Conservation (phyloP, 2,329 filamentous ascomycete species). For the Cladosporium velox region DNA sequence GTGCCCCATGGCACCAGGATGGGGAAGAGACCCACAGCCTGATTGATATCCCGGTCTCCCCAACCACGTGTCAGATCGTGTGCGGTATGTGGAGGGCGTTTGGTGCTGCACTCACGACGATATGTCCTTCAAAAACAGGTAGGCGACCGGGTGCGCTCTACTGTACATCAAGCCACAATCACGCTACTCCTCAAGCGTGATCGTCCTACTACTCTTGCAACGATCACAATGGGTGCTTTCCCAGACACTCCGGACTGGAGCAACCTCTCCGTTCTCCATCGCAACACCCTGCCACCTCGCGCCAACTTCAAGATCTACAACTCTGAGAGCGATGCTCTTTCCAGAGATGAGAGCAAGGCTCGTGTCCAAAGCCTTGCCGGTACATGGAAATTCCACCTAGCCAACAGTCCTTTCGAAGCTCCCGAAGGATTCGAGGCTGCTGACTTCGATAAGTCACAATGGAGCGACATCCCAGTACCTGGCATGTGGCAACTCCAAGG, state of each 20-base stretch:
- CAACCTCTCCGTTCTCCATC: slow-evolving; percentile 61
- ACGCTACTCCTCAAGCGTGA: slow-evolving; percentile 1
- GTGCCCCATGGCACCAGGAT: slow-evolving; percentile 17
- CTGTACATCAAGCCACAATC: slow-evolving; percentile 11
- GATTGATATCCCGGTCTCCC: not conserved
- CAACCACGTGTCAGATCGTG: slow-evolving; percentile 12
- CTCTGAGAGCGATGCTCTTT: slow-evolving; percentile 52
- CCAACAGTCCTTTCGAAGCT: slow-evolving; percentile 40
- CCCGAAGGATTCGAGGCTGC: slow-evolving; percentile 38
- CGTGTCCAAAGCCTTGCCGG: slow-evolving; percentile 38
- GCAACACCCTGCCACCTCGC: slow-evolving; percentile 59
- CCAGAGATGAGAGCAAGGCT: slow-evolving; percentile 38
- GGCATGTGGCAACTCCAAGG: slow-evolving; percentile 70
- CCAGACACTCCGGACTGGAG: slow-evolving; percentile 57
- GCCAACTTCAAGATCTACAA: slow-evolving; percentile 59
- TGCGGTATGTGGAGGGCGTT: slow-evolving; percentile 13
- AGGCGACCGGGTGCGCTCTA: slow-evolving; percentile 6
- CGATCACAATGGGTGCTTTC: slow-evolving; percentile 9
- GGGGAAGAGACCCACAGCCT: slow-evolving; percentile 5
- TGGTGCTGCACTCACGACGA: not conserved
- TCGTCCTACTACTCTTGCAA: not conserved
- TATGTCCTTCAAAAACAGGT: slow-evolving; percentile 18
- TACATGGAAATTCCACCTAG: slow-evolving; percentile 44
- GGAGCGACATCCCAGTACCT: slow-evolving; percentile 61
- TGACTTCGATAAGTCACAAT: slow-evolving; percentile 43